These are phyloP conservation scores for Scutellaria minor DNA, from an alignment of 257 asterid species.

Conservation along the genomic window DNA sequence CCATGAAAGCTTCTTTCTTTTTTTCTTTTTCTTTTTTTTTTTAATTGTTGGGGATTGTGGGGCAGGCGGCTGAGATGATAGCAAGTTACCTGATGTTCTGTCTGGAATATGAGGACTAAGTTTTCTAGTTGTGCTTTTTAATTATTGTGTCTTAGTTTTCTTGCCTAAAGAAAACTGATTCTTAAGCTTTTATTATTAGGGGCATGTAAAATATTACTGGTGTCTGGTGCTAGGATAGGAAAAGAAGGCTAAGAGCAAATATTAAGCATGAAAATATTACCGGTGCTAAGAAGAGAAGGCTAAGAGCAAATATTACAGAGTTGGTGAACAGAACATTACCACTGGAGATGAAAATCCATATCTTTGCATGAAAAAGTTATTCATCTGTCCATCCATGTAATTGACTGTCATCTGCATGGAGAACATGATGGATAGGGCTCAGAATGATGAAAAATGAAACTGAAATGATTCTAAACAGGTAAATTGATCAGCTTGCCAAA, in stretches of 20 bases:
- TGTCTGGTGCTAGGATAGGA: not conserved
- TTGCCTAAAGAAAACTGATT: not conserved
- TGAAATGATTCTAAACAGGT: not conserved
- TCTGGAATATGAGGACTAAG: not conserved
- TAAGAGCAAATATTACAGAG: constrained; percentile 9
- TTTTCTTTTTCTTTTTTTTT: not conserved
- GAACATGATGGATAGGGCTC: constrained; percentile 31
- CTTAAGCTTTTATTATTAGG: not conserved
- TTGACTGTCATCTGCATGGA: constrained; percentile 88
- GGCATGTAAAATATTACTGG: not conserved
- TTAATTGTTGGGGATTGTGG: too few relatives aligned
- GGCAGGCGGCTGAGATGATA: not conserved
- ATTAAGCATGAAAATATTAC: not conserved
- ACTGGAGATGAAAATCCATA: constrained; percentile 96
- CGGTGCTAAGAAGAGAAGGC: not conserved
- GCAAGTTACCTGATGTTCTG: constrained; percentile 1
- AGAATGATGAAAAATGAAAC: constrained; percentile 10
- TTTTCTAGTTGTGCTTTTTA: not conserved
- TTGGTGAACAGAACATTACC: constrained; percentile 53
- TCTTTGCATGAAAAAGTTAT: constrained; percentile 80
- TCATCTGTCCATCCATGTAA: constrained; percentile 79
- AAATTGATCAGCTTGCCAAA: constrained; percentile 29
- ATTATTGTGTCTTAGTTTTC: not conserved
- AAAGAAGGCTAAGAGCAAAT: not conserved
- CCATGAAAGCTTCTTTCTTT: not conserved